phyloP scores from a whole-genome alignment of 2,329 filamentous ascomycete species.

The Calonectria pseudoturangicola region DNA sequence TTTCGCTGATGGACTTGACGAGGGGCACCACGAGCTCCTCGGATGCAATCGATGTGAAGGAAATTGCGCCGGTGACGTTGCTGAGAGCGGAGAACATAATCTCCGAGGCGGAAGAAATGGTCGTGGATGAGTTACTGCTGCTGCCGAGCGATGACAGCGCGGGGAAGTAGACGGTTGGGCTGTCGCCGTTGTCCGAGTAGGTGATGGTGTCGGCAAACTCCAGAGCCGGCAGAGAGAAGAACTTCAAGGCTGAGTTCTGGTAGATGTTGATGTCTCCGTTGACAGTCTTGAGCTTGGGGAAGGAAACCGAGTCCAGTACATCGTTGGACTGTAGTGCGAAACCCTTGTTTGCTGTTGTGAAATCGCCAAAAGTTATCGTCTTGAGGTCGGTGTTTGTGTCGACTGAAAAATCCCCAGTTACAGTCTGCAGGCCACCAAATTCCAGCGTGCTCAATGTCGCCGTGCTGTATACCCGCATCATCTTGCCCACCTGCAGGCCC shows the following conservation, averaged over 20 bases:
- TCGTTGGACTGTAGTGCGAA: constrained; percentile 50
- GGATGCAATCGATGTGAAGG: constrained; percentile 49
- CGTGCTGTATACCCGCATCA: constrained; percentile 53
- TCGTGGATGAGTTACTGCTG: constrained; percentile 51
- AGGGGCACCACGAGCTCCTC: constrained; percentile 51
- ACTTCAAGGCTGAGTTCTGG: constrained; percentile 48
- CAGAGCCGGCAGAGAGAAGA: constrained; percentile 47
- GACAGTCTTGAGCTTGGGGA: constrained; percentile 51
- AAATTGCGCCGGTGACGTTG: constrained; percentile 50
- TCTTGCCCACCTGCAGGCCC: constrained; percentile 43
- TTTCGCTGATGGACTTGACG: constrained; percentile 50
- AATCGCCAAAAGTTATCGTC: constrained; percentile 40
- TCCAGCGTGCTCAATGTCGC: constrained; percentile 44
- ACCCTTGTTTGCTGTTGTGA: constrained; percentile 50
- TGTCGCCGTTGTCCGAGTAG: constrained; percentile 50
- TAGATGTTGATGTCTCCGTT: constrained; percentile 53
- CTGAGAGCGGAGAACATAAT: constrained; percentile 52
- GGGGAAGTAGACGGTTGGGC: constrained; percentile 46
- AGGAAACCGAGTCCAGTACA: constrained; percentile 45
- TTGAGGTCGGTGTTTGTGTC: constrained; percentile 50
- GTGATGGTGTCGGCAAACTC: constrained; percentile 53
- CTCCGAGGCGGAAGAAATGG: constrained; percentile 45
- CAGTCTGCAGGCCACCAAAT: constrained; percentile 50
- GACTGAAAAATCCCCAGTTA: constrained; percentile 52
- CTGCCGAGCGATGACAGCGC: constrained; percentile 50